These are phyloP conservation scores for Neurospora cerealis DNA, from an alignment of 495 filamentous ascomycete species.

Conservation along the genomic window DNA sequence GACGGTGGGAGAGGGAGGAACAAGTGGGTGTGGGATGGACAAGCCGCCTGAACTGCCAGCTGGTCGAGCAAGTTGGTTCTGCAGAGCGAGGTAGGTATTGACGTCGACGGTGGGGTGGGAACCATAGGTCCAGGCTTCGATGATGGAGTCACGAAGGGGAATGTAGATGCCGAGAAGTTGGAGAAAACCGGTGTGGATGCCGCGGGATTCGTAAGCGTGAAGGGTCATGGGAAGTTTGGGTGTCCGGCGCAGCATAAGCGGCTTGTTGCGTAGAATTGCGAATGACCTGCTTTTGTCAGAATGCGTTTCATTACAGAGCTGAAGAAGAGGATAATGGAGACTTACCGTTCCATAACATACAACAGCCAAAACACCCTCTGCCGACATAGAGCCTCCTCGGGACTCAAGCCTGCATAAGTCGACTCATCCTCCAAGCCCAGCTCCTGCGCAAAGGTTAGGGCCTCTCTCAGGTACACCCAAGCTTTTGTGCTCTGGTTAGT, in stretches of 20 bases:
- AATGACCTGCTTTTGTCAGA: slow-evolving; percentile 10
- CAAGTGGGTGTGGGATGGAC: slow-evolving; percentile 29
- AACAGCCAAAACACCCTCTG: slow-evolving; percentile 55
- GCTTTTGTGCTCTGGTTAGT: slow-evolving; percentile 26
- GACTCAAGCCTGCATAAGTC: slow-evolving; percentile 33
- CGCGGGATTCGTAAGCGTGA: slow-evolving; percentile 37
- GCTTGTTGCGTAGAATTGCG: slow-evolving; percentile 42
- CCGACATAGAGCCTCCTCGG: slow-evolving; percentile 41
- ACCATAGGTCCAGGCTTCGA: slow-evolving; percentile 26
- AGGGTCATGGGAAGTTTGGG: slow-evolving; percentile 32
- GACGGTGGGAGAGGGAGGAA: slow-evolving; percentile 29
- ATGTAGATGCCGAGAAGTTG: slow-evolving; percentile 42
- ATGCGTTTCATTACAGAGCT: not conserved
- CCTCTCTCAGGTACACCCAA: slow-evolving; percentile 57
- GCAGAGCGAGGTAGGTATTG: slow-evolving; percentile 35
- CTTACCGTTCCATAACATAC: slow-evolving; percentile 48
- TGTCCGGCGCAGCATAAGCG: slow-evolving; percentile 42
- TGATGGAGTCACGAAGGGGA: slow-evolving; percentile 25
- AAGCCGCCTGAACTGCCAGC: slow-evolving; percentile 11
- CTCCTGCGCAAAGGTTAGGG: slow-evolving; percentile 47
- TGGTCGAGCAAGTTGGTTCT: slow-evolving; percentile 28
- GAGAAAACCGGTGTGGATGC: slow-evolving; percentile 42
- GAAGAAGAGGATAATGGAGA: not conserved
- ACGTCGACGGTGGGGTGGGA: slow-evolving; percentile 20
- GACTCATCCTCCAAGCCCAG: slow-evolving; percentile 50